phyloP scores from a whole-genome alignment of 495 filamentous ascomycete genomes.

The Lasiosphaeria ovina region DNA sequence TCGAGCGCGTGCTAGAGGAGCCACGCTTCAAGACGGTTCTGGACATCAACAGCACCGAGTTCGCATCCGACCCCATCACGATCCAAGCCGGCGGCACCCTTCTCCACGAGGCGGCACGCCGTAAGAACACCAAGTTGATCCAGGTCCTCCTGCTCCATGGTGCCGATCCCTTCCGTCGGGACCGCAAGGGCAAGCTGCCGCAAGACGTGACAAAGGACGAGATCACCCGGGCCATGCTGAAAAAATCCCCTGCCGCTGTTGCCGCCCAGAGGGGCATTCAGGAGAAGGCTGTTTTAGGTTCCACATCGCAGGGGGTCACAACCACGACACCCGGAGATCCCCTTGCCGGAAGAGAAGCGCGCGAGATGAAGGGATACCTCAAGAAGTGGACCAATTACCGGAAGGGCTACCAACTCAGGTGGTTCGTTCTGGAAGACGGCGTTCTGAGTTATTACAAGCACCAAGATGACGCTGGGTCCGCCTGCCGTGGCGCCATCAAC shows the following conservation, averaged over 20 bases:
- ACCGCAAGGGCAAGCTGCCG: constrained; percentile 91
- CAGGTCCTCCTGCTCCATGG: constrained; percentile 89
- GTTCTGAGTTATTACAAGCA: constrained; percentile 99
- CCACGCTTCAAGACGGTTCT: constrained; percentile 77
- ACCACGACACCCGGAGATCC: constrained; percentile 59
- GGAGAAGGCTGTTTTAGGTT: constrained; percentile 90
- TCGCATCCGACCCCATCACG: constrained; percentile 76
- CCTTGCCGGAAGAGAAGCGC: constrained; percentile 75
- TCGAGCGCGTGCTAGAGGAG: constrained; percentile 80
- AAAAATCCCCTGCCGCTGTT: constrained; percentile 89
- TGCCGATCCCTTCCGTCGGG: constrained; percentile 93
- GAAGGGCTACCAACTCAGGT: constrained; percentile 90
- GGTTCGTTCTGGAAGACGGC: constrained; percentile 97
- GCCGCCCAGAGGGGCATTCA: constrained; percentile 94
- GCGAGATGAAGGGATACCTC: constrained; percentile 97
- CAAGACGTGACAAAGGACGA: constrained; percentile 98
- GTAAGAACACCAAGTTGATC: constrained; percentile 78
- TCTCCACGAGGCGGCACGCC: constrained; percentile 88
- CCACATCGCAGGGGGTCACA: constrained; percentile 56
- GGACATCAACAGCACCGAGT: constrained; percentile 86
- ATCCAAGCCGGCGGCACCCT: constrained; percentile 79
- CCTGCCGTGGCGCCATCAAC: constrained; percentile 96
- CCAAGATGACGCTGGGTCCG: constrained; percentile 89
- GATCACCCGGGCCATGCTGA: constrained; percentile 77
- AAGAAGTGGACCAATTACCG: constrained; percentile 99